These are phyloP conservation scores for Astrephomene gubernaculifera DNA, from an alignment of 139 green algal genomes.

Conservation along the genomic window DNA sequence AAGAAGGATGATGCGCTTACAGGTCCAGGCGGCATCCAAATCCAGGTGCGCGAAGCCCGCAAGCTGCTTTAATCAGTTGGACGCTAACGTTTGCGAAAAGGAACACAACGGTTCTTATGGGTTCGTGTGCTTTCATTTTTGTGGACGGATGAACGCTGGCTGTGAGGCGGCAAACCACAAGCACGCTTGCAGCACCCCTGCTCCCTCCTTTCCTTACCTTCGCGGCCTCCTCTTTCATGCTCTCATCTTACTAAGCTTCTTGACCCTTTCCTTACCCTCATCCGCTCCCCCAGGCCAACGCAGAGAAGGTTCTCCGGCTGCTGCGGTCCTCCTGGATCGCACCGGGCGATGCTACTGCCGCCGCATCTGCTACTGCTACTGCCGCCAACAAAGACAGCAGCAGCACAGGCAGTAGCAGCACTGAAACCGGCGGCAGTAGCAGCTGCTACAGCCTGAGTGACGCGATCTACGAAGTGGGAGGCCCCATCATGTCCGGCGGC, in stretches of 20 bases:
- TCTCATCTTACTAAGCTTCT: too few relatives aligned
- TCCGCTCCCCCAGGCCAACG: constrained; percentile 3
- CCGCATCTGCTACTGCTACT: too few relatives aligned
- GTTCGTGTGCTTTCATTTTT: too few relatives aligned
- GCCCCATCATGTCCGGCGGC: constrained; percentile 24
- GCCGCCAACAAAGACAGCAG: neutral
- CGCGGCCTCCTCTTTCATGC: too few relatives aligned
- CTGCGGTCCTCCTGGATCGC: constrained; percentile 10
- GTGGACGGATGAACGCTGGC: too few relatives aligned
- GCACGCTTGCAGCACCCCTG: too few relatives aligned
- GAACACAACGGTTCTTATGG: too few relatives aligned
- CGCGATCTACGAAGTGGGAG: constrained; percentile 15
- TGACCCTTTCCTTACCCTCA: neutral
- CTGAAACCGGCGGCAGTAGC: neutral
- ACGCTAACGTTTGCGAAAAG: too few relatives aligned
- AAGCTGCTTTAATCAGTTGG: too few relatives aligned
- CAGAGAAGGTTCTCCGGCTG: constrained; percentile 22
- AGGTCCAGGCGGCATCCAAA: constrained; percentile 5
- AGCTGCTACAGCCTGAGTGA: constrained; percentile 4
- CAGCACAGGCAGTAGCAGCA: neutral
- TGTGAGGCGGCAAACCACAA: too few relatives aligned
- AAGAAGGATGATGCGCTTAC: neutral
- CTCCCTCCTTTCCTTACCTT: too few relatives aligned
- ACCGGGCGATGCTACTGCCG: neutral
- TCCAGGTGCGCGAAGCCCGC: neutral